Evolutionary conservation across 768 basidiomycete genomes (phyloP).

Genomic region (Lactifluus pinguis): DNA sequence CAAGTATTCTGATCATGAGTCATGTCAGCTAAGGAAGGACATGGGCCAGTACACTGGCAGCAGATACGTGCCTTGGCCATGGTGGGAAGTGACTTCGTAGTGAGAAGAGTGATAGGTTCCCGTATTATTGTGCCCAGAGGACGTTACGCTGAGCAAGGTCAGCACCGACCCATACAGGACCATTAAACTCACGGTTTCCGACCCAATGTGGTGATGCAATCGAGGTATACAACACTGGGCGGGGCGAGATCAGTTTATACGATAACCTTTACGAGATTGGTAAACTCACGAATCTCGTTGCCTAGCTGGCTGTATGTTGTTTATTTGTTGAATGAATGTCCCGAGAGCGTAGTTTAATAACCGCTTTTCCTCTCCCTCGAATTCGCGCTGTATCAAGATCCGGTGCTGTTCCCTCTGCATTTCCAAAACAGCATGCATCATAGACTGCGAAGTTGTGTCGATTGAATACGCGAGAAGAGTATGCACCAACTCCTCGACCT

Average conservation of each 20-base stretch:
- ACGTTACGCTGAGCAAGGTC: background rate
- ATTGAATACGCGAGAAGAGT: slow-evolving; percentile 1
- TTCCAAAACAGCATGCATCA: background rate
- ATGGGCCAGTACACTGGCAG: background rate
- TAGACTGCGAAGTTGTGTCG: background rate
- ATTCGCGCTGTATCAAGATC: background rate
- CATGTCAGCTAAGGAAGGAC: background rate
- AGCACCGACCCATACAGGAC: background rate
- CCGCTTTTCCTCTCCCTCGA: background rate
- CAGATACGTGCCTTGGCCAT: background rate
- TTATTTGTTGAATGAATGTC: slow-evolving; percentile 1
- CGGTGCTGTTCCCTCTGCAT: slow-evolving; percentile 7
- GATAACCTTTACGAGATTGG: background rate
- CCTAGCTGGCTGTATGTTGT: background rate
- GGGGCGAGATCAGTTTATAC: background rate
- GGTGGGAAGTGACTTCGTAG: background rate
- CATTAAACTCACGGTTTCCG: background rate
- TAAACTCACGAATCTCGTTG: slow-evolving; percentile 3
- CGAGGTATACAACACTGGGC: background rate
- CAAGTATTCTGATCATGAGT: background rate
- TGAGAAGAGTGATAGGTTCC: background rate
- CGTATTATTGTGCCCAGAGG: background rate
- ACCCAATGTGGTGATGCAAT: background rate
- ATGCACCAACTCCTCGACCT: background rate
- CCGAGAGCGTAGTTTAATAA: background rate